phyloP scores from a whole-genome alignment of 306 rosid genomes.

The Astragalus glycyphyllos region DNA sequence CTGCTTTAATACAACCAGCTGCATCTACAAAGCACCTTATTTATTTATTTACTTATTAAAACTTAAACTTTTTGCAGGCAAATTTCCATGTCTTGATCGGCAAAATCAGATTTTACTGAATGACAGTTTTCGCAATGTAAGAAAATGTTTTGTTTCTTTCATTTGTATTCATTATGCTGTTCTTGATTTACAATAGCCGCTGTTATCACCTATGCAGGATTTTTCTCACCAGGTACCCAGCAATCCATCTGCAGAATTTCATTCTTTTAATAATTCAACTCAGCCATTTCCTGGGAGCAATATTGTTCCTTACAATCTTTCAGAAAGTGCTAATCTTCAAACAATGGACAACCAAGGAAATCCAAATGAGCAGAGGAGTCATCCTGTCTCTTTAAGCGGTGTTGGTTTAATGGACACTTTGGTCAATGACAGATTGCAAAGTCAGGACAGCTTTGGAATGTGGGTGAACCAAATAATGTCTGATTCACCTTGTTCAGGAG shows the following conservation, averaged over 20 bases:
- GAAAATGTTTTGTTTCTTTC: constrained; percentile 42
- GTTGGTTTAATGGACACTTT: constrained; percentile 45
- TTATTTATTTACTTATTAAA: constrained; percentile 36
- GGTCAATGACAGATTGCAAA: constrained; percentile 62
- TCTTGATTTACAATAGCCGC: constrained; percentile 31
- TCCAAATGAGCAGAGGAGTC: constrained; percentile 49
- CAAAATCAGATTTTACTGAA: constrained; percentile 59
- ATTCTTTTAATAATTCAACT: constrained; percentile 52
- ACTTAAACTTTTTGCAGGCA: constrained; percentile 50
- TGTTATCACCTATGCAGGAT: constrained; percentile 22
- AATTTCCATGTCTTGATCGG: constrained; percentile 54
- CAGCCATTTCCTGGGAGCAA: constrained; percentile 49
- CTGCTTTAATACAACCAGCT: constrained; percentile 34
- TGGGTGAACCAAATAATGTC: constrained; percentile 69
- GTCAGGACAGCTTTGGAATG: constrained; percentile 91
- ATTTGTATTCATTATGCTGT: constrained; percentile 20
- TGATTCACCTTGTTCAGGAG: constrained; percentile 65
- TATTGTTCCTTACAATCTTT: constrained; percentile 47
- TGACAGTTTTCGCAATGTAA: constrained; percentile 61
- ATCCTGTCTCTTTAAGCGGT: constrained; percentile 44
- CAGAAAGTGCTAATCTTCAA: constrained; percentile 48
- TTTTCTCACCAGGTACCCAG: constrained; percentile 59
- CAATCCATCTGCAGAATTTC: constrained; percentile 49
- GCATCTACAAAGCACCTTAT: constrained; percentile 35
- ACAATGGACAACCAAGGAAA: constrained; percentile 50